Evolutionary conservation across 1,284 basidiomycete species (phyloP).

Genomic region (Exobasidium cylindrosporum): DNA sequence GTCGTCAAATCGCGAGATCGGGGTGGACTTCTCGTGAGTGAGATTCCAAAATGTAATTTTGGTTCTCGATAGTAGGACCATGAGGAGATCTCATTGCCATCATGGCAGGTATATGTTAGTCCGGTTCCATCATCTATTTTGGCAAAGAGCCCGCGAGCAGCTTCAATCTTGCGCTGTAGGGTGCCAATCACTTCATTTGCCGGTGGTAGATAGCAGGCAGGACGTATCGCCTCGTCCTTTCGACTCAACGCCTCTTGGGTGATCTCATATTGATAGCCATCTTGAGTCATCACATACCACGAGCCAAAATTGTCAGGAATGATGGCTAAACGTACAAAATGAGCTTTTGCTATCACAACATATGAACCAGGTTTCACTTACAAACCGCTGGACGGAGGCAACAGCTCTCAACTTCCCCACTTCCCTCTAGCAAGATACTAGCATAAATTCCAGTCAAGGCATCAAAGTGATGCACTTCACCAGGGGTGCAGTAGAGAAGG

Average conservation of each 20-base stretch:
- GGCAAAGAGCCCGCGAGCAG: background rate
- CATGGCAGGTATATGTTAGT: background rate
- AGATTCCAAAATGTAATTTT: background rate
- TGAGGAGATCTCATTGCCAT: background rate
- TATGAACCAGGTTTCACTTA: background rate
- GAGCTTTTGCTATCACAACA: no score
- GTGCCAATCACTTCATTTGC: background rate
- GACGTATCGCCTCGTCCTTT: background rate
- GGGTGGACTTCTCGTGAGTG: background rate
- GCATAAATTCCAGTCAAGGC: background rate
- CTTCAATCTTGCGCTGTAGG: background rate
- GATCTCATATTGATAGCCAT: background rate
- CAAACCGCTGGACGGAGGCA: background rate
- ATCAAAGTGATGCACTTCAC: background rate
- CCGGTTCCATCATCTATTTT: background rate
- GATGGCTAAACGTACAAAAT: no score
- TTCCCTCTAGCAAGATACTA: background rate
- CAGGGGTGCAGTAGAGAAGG: background rate
- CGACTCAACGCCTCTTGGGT: background rate
- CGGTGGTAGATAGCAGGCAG: background rate
- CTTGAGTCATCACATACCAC: background rate
- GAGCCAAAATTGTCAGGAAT: no score
- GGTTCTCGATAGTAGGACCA: slow-evolving; percentile 3
- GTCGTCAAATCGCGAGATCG: background rate
- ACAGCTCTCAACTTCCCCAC: background rate